Evolutionary conservation across 31 red algal species (phyloP), one percentile per base, ranked within the genome.

Genomic region (Odonthalia washingtoniensis): DNA sequence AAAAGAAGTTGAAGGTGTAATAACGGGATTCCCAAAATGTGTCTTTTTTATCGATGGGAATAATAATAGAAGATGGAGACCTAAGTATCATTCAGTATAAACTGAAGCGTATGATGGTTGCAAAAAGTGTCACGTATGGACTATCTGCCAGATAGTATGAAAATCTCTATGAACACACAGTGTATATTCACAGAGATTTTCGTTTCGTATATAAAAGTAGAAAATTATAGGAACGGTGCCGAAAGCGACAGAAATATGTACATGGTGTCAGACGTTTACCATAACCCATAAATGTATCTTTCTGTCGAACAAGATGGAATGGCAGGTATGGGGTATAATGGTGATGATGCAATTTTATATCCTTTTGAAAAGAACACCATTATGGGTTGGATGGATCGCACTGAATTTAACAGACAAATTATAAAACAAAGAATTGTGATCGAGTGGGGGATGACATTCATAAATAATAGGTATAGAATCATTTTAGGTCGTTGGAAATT

Each of bases 11-110:
- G n/a, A n/a, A n/a, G n/a, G n/a, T n/a, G n/a, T n/a, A n/a, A n/a
- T n/a, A n/a, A n/a, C n/a, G n/a, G n/a, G n/a, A n/a, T n/a, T n/a
- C n/a, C n/a, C n/a, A n/a, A n/a, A n/a, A n/a, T n/a, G n/a, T n/a
- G n/a, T n/a, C n/a, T n/a, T n/a, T n/a, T n/a, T n/a, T n/a, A n/a
- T n/a, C n/a, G n/a, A n/a, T n/a, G n/a, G n/a, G n/a, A 78, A 78
- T 44, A 78, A 78, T 52, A 78, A 78, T 44, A 78, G 26, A 53
- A 40, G 78, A 28, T 82, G 57, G 78, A 65, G 78, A 41, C 78
- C 64, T 28, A 31, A 24, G 5, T 2, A 85, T 5, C 3, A 5
- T 21, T 49, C 24, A 5, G 67, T 46, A 40, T 66, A 85, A 24
- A 40, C 46, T 24, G 5, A 43, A 66, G 9, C 67, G 5, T 85